These are phyloP conservation scores for Pichia sp. DNA, from an alignment of 1,139 yeast species.

Conservation along the genomic window DNA sequence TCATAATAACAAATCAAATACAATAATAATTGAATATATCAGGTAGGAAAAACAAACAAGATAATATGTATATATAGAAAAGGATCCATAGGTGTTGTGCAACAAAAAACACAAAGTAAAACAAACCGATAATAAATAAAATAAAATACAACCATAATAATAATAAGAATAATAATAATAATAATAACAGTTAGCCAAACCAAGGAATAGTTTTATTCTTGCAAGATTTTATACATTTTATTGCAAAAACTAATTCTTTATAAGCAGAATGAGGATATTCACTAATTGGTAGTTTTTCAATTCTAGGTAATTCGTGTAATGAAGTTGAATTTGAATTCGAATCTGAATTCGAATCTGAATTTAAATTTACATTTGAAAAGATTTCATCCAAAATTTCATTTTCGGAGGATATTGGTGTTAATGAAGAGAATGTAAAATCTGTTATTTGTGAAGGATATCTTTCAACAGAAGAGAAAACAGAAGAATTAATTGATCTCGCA, in stretches of 20 bases:
- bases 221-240: constrained; percentile 25
- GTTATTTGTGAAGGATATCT: constrained; percentile 8
- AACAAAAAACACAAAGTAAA: no score
- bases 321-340: neutral
- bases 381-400: neutral
- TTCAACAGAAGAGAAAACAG: constrained; percentile 14
- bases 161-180: neutral
- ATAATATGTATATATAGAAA: neutral
- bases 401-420: constrained; percentile 10
- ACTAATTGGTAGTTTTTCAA: constrained; percentile 2
- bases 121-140: neutral
- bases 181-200: neutral
- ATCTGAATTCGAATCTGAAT: neutral
- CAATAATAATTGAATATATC: neutral
- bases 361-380: neutral
- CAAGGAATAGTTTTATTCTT: constrained; percentile 14
- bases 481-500: constrained; percentile 9
- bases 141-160: neutral
- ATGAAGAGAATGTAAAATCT: constrained; percentile 7
- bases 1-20: neutral
- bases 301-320: constrained; percentile 2
- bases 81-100: neutral
- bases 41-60: neutral
- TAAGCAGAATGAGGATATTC: constrained; percentile 13
- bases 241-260: constrained; percentile 24